Percentiles rank a stretch among this genome's conserved stretches.
These are phyloP conservation scores for Oryza coarctata DNA, from an alignment of 176 grass and related monocot genomes.

Conservation along the genomic window DNA sequence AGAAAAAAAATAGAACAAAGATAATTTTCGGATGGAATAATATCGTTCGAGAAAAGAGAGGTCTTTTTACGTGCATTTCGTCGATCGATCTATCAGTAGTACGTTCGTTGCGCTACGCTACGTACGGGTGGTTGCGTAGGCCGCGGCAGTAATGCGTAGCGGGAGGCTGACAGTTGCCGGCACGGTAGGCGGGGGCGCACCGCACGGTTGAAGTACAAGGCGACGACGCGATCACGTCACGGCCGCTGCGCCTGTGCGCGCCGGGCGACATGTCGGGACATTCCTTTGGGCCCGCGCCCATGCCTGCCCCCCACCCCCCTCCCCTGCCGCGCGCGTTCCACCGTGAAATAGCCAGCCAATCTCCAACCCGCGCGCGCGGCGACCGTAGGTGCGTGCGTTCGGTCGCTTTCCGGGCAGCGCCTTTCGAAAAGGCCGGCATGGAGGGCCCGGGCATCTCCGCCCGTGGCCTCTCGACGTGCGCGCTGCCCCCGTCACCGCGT, in stretches of 20 bases:
- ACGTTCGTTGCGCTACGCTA: background rate
- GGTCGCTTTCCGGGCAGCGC: background rate
- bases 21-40: too few relatives aligned
- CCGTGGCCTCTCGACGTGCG: constrained; percentile 42
- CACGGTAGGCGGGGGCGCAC: background rate
- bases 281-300: constrained; percentile 25
- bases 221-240: constrained; percentile 34
- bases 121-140: background rate
- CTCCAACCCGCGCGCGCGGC: too few relatives aligned
- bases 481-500: background rate
- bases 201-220: background rate
- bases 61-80: background rate
- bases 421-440: constrained; percentile 21
- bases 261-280: constrained; percentile 48
- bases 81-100: too few relatives aligned
- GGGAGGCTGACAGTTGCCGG: background rate
- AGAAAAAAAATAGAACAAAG: too few relatives aligned
- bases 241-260: background rate
- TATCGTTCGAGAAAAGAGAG: background rate
- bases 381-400: background rate
- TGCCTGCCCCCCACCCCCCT: background rate
- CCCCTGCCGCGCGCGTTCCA: background rate
- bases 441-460: background rate
- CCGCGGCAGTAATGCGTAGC: constrained; percentile 1
- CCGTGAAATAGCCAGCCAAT: too few relatives aligned